These are phyloP conservation scores for Colletotrichum liriopes DNA, from an alignment of 2,329 filamentous ascomycete species.

Conservation along the genomic window DNA sequence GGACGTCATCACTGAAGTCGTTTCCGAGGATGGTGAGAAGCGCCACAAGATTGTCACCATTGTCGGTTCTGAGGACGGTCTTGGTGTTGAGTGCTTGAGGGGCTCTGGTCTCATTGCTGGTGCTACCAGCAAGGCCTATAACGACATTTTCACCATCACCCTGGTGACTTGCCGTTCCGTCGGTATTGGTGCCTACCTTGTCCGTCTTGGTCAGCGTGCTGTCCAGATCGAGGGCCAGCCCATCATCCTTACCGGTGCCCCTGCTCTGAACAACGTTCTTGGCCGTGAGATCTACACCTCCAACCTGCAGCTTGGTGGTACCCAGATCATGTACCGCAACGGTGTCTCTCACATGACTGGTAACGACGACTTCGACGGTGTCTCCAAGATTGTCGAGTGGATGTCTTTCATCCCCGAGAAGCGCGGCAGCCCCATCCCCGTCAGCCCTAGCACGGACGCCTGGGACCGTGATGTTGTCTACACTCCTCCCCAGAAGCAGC, in stretches of 20 bases:
- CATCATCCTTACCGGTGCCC: slow-evolving; percentile 97
- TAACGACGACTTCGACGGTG: slow-evolving; percentile 96
- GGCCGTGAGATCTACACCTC: slow-evolving; percentile 99
- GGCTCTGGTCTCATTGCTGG: slow-evolving; percentile 98
- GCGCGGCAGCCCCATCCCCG: slow-evolving; percentile 93
- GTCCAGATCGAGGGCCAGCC: slow-evolving; percentile 99
- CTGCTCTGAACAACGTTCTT: slow-evolving; percentile 97
- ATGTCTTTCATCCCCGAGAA: slow-evolving; percentile 97
- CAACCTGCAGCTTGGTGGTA: slow-evolving; percentile 98
- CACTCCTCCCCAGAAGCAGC: slow-evolving; percentile 84
- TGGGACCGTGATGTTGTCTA: slow-evolving; percentile 96
- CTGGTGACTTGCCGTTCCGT: slow-evolving; percentile 98
- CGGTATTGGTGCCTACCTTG: slow-evolving; percentile 98
- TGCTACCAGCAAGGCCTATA: slow-evolving; percentile 96
- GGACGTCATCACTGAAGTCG: slow-evolving; percentile 81
- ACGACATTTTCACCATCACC: slow-evolving; percentile 98
- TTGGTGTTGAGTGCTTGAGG: slow-evolving; percentile 97
- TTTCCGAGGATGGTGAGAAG: slow-evolving; percentile 89
- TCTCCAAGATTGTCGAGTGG: slow-evolving; percentile 98
- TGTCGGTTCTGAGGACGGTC: slow-evolving; percentile 92
- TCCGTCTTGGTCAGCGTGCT: slow-evolving; percentile 97
- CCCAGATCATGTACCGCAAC: slow-evolving; percentile 99
- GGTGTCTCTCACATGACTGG: slow-evolving; percentile 99
- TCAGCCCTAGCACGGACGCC: slow-evolving; percentile 85
- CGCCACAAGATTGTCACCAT: slow-evolving; percentile 96